These are phyloP conservation scores for Aspergillus viridinutans DNA, from an alignment of 2,329 filamentous ascomycete species.

Conservation along the genomic window DNA sequence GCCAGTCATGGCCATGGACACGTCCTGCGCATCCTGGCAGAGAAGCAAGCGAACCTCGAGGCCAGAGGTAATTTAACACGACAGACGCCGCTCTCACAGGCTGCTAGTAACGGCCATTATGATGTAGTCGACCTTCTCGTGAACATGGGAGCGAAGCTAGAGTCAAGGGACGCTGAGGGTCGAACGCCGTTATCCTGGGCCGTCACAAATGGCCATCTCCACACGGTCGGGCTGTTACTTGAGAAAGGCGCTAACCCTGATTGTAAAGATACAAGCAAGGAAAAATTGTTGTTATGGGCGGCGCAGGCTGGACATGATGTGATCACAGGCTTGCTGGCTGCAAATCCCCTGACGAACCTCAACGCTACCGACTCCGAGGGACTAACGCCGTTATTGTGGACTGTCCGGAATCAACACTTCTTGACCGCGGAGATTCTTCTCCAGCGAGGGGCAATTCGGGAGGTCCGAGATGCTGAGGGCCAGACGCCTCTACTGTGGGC, in stretches of 20 bases:
- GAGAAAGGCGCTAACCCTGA: background rate
- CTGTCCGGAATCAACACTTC: background rate
- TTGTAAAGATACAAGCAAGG: background rate
- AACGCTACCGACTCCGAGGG: too few species aligned
- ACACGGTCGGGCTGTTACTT: background rate
- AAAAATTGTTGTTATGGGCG: background rate
- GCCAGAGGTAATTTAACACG: background rate
- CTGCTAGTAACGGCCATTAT: background rate
- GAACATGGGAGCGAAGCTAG: background rate
- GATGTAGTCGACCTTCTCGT: background rate
- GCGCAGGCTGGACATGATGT: background rate
- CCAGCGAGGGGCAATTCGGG: background rate
- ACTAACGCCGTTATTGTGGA: too few species aligned
- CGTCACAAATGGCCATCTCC: background rate
- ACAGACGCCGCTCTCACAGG: slow-evolving; percentile 7
- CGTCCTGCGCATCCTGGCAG: background rate
- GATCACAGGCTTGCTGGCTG: too few species aligned
- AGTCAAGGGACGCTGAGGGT: background rate
- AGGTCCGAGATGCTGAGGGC: background rate
- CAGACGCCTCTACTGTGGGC: background rate
- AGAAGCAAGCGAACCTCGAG: background rate
- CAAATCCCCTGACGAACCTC: too few species aligned
- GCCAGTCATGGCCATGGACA: background rate
- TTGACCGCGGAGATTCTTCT: background rate
- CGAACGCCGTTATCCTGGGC: background rate